Conservation (phyloP, 768 basidiomycete genomes). For the Leccinum subgranulosum region DNA sequence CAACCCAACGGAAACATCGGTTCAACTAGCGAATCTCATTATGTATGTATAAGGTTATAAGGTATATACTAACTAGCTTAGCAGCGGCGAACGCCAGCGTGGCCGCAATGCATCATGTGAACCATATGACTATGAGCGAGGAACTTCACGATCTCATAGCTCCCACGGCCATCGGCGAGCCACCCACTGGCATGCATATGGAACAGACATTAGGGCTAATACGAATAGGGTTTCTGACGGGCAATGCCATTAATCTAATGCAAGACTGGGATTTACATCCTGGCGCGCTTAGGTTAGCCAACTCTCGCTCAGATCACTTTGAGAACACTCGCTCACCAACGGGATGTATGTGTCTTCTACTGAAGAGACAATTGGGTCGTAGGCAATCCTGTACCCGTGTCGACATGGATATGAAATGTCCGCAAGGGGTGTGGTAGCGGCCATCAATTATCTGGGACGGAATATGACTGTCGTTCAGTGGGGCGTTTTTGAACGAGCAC, state of each 20-base stretch:
- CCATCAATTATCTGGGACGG: constrained; percentile 66
- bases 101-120: constrained; percentile 8
- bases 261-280: constrained; percentile 58
- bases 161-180: constrained; percentile 9
- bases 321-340: constrained; percentile 38
- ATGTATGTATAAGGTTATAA: constrained; percentile 24
- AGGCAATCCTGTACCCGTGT: constrained; percentile 68
- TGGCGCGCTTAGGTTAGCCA: constrained; percentile 24
- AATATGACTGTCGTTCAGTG: neutral
- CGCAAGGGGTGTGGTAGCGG: constrained; percentile 64
- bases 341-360: constrained; percentile 57
- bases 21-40: constrained; percentile 14
- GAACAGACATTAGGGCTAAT: constrained; percentile 52
- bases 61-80: constrained; percentile 15
- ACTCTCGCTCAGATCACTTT: neutral
- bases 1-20: neutral
- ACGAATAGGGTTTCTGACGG: constrained; percentile 69
- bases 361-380: constrained; percentile 65
- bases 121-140: neutral
- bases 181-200: constrained; percentile 27
- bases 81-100: constrained; percentile 22
- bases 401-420: constrained; percentile 71
- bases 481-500: neutral
- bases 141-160: constrained; percentile 17
- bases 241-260: constrained; percentile 62